Percentiles rank a stretch among this genome's conserved stretches.
These are phyloP conservation scores for Apostasia ramifera DNA, from an alignment of 106 monocot genomes.

Conservation along the genomic window DNA sequence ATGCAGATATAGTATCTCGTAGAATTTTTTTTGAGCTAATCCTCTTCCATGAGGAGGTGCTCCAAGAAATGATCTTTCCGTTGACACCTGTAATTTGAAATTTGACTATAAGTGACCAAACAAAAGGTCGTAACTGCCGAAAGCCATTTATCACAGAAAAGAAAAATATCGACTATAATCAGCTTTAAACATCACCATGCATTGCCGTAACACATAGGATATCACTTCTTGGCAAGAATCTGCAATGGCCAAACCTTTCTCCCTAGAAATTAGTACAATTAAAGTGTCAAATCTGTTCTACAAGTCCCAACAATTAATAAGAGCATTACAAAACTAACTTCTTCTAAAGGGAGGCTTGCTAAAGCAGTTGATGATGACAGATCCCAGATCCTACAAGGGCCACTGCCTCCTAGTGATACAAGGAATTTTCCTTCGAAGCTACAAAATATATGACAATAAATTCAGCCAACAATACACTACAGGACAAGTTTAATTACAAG, in stretches of 20 bases:
- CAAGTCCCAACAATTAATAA: not conserved
- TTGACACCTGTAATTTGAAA: constrained; percentile 47
- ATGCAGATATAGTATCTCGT: constrained; percentile 64
- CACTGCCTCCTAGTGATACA: constrained; percentile 45
- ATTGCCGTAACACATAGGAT: constrained; percentile 49
- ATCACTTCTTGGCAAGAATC: constrained; percentile 41
- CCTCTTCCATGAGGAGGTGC: constrained; percentile 59
- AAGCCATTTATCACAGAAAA: not conserved
- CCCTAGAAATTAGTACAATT: constrained; percentile 41
- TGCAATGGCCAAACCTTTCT: constrained; percentile 77
- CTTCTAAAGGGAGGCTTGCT: constrained; percentile 50
- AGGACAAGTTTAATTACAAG: no score
- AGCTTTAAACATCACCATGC: constrained; percentile 41
- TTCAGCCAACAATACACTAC: not conserved
- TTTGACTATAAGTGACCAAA: not conserved
- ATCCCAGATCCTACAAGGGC: constrained; percentile 82
- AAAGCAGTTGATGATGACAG: constrained; percentile 31
- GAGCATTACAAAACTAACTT: constrained; percentile 30
- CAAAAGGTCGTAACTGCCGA: no score
- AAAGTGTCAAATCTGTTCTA: not conserved
- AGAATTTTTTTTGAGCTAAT: constrained; percentile 46
- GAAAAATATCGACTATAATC: no score
- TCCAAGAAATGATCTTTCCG: constrained; percentile 62
- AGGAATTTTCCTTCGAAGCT: constrained; percentile 74
- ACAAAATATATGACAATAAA: constrained; percentile 10